phyloP scores from a whole-genome alignment of 176 grass and related monocot genomes.

The Calamus simplicifolius region DNA sequence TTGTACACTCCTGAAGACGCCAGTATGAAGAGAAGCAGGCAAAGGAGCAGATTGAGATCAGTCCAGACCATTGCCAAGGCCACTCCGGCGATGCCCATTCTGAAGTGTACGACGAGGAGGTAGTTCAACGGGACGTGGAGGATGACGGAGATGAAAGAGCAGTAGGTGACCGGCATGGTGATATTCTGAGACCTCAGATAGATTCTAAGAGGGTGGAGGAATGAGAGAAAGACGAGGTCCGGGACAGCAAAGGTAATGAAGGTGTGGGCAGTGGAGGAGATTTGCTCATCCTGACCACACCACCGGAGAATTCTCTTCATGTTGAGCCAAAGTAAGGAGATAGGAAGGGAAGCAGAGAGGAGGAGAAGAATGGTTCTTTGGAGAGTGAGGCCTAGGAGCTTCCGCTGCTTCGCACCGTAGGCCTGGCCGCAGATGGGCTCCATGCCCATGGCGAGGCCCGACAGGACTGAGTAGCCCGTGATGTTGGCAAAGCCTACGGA shows the following conservation, averaged over 20 bases:
- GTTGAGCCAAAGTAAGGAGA: constrained; percentile 53
- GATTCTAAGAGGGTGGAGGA: constrained; percentile 84
- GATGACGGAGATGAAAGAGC: constrained; percentile 77
- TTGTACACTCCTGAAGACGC: constrained; percentile 55
- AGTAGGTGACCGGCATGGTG: constrained; percentile 75
- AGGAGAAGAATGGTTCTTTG: constrained; percentile 80
- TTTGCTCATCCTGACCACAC: constrained; percentile 61
- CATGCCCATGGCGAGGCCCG: constrained; percentile 83
- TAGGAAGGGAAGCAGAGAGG: constrained; percentile 53
- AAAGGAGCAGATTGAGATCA: constrained; percentile 79
- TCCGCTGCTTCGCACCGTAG: constrained; percentile 54
- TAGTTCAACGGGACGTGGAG: constrained; percentile 93
- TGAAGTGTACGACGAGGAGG: constrained; percentile 56
- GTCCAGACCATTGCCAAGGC: constrained; percentile 81
- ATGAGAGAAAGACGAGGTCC: constrained; percentile 63
- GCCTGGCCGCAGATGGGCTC: constrained; percentile 98
- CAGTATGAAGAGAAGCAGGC: constrained; percentile 65
- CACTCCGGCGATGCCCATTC: constrained; percentile 79
- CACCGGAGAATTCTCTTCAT: constrained; percentile 25
- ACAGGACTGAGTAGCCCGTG: constrained; percentile 91
- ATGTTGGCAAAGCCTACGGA: constrained; percentile 91
- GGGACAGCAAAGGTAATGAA: constrained; percentile 63
- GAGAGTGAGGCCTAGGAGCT: constrained; percentile 67
- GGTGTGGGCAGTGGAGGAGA: constrained; percentile 47
- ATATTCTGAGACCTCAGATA: constrained; percentile 83